Conservation (phyloP, 2,329 filamentous ascomycete species). For the Scedosporium minutisporum region DNA sequence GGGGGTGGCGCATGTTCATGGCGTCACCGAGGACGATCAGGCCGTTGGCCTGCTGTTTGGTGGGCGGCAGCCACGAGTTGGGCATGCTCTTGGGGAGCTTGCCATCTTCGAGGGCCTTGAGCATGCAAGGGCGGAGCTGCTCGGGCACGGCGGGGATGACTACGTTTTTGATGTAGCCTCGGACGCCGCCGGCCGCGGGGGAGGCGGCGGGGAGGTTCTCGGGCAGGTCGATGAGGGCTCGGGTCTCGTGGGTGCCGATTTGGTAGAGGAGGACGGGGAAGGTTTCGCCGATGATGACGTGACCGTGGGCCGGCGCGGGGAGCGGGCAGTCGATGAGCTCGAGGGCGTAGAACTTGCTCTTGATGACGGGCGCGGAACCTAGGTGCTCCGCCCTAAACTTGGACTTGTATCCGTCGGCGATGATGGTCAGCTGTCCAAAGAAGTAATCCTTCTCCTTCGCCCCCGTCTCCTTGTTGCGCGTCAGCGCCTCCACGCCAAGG, state of each 20-base stretch:
- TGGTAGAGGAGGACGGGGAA: slow-evolving; percentile 85
- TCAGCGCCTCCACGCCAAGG: slow-evolving; percentile 71
- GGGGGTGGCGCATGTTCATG: slow-evolving; percentile 98
- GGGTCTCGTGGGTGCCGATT: slow-evolving; percentile 90
- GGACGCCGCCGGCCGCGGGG: slow-evolving; percentile 68
- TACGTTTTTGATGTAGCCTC: slow-evolving; percentile 69
- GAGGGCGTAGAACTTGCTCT: slow-evolving; percentile 86
- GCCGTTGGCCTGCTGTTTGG: slow-evolving; percentile 45
- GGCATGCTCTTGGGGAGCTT: slow-evolving; percentile 79
- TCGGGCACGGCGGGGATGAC: slow-evolving; percentile 71
- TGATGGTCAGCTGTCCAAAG: slow-evolving; percentile 80
- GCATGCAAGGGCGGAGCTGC: slow-evolving; percentile 62
- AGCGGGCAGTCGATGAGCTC: slow-evolving; percentile 83
- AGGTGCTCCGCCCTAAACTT: slow-evolving; percentile 81
- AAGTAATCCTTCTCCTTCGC: slow-evolving; percentile 61
- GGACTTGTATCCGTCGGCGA: slow-evolving; percentile 86
- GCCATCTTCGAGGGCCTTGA: slow-evolving; percentile 65
- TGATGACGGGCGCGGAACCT: slow-evolving; percentile 54
- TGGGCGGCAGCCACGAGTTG: slow-evolving; percentile 83
- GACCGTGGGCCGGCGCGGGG: slow-evolving; percentile 66
- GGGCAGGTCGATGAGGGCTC: slow-evolving; percentile 81
- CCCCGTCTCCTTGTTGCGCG: slow-evolving; percentile 46
- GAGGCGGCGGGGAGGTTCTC: slow-evolving; percentile 65
- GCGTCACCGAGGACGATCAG: slow-evolving; percentile 85
- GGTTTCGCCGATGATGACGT: slow-evolving; percentile 74